Evolutionary conservation across 495 filamentous ascomycete species (phyloP), one percentile per base, ranked within the genome.

Genomic region (Hypoxylon lienhwacheense): DNA sequence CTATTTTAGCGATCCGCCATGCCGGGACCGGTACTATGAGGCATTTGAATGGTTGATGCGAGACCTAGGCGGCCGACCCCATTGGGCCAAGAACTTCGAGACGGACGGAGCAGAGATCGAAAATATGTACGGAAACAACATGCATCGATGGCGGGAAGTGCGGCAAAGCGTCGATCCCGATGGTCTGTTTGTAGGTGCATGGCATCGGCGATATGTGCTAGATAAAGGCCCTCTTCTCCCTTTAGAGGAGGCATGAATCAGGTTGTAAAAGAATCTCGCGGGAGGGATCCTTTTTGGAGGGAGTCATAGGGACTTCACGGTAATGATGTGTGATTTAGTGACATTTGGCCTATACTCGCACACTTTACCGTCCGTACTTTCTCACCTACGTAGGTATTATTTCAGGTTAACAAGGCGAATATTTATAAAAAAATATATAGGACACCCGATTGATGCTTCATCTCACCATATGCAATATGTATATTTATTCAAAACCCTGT

Each of bases 1-100:
- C 1, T 97, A 96, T 67, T 73, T 81, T 61, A 78, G 75, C 22
- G 88, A 97, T 66, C 91, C 92, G 14, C 86, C 90, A 1, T 87
- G 86, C 67, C 77, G 71, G 42, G 74, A 64, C 15, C 80, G 90
- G 21, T 98, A 96, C 71, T 97, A 97, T 67, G 76, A 89, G 66
- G 93, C 89, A 1, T 97, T 98, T 54, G 93, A 98, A 75, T 93
- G 84, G 77, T 83, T 98, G 37, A 97, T 97, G 93, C 84, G 84
- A 25, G 88, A 96, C 42, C 72, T 95, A 47, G 89, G 87, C 46
- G 93, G 89, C n/a, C 77, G 79, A 37, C 93, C 93, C 24, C 93
- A 98, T 70, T 98, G 93, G 91, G 93, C 95, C 5, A 98, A 98
- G 79, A 96, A 96, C 63, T 97, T 96, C 70, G 73, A 75, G 20